Conservation (phyloP, 2,329 filamentous ascomycete genomes). For the Colletotrichum euphorbiae region DNA sequence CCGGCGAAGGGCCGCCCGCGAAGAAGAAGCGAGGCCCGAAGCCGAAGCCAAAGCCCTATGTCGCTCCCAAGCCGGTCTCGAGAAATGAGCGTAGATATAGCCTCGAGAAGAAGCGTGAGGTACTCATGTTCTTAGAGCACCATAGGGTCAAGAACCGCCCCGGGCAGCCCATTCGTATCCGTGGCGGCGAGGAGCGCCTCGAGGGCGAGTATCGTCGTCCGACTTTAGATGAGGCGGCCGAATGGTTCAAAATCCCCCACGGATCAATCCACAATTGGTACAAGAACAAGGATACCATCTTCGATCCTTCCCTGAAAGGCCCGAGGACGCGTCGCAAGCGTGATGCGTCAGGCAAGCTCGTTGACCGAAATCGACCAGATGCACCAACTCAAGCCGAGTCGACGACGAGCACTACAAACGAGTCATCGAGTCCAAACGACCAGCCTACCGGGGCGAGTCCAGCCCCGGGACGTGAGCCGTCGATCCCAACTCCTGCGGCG, state of each 20-base stretch:
- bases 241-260: neutral
- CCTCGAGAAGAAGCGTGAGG: conserved; percentile 8
- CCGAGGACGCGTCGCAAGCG: neutral
- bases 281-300: conserved; percentile 13
- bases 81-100: conserved; percentile 8
- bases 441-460: neutral
- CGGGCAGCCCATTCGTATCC: neutral
- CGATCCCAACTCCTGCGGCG: neutral
- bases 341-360: conserved; percentile 2
- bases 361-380: conserved; percentile 8
- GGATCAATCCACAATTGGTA: conserved; percentile 7
- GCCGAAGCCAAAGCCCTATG: conserved; percentile 5
- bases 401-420: neutral
- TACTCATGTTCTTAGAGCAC: conserved; percentile 2
- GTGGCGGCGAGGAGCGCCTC: conserved; percentile 1
- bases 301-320: conserved; percentile 2
- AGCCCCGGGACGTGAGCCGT: neutral
- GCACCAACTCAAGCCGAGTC: neutral
- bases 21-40: conserved; percentile 13
- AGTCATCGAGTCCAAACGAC: neutral
- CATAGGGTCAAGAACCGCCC: conserved; percentile 1
- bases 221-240: conserved; percentile 6
- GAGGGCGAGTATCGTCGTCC: conserved; percentile 12
- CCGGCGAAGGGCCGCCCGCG: neutral
- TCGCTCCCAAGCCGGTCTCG: conserved; percentile 5